Conservation (phyloP, 495 filamentous ascomycete species). For the Hypoxylon fuscum region DNA sequence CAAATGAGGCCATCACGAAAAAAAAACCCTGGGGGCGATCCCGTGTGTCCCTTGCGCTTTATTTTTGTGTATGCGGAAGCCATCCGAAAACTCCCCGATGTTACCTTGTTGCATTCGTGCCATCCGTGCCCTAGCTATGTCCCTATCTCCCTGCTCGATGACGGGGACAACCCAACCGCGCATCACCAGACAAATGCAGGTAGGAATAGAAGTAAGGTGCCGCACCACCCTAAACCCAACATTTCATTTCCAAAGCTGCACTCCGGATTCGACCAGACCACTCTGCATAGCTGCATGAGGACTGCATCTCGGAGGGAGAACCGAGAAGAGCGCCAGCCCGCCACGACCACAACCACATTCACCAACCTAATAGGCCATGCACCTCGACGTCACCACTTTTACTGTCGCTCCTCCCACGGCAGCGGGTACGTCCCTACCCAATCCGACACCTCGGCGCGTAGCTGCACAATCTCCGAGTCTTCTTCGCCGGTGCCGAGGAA, state of each 20-base stretch:
- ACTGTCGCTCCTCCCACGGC: slow-evolving; percentile 72
- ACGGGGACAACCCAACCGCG: slow-evolving; percentile 12
- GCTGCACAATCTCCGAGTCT: slow-evolving; percentile 82
- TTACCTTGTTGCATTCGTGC: slow-evolving; percentile 24
- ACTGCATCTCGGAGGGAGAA: not conserved
- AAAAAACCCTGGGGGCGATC: no score
- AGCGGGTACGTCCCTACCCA: slow-evolving; percentile 94
- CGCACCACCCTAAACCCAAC: not conserved
- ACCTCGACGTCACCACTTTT: slow-evolving; percentile 31
- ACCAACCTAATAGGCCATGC: slow-evolving; percentile 22
- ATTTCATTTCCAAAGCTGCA: slow-evolving; percentile 2
- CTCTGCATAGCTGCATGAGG: not conserved
- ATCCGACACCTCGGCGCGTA: slow-evolving; percentile 90
- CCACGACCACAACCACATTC: slow-evolving; percentile 9
- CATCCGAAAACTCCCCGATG: slow-evolving; percentile 33
- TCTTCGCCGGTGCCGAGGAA: slow-evolving; percentile 84
- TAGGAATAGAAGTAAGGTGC: no score
- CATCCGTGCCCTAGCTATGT: slow-evolving; percentile 9
- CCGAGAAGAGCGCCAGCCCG: not conserved
- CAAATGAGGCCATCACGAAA: slow-evolving; percentile 38
- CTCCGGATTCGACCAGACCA: slow-evolving; percentile 8
- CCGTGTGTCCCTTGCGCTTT: not conserved
- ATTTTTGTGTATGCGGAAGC: slow-evolving; percentile 27
- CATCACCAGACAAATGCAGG: not conserved
- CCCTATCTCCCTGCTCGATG: slow-evolving; percentile 5